Conservation (phyloP, 768 basidiomycete genomes). For the Boletus rubropictus region DNA sequence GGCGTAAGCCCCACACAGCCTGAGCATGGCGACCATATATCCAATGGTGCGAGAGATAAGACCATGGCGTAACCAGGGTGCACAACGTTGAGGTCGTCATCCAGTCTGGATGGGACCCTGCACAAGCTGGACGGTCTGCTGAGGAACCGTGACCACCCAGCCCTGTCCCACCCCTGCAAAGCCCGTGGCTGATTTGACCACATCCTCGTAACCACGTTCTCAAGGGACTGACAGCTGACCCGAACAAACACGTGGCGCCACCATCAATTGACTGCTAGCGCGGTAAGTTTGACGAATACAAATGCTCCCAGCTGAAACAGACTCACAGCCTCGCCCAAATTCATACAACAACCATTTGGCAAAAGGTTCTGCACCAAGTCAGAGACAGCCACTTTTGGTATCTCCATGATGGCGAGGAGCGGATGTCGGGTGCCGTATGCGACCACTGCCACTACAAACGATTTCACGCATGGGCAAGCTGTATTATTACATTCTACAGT, state of each 20-base stretch:
- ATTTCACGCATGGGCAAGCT: too few relatives aligned
- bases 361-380: not conserved
- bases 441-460: too few relatives aligned
- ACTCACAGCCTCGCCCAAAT: constrained; percentile 8
- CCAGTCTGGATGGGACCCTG: not conserved
- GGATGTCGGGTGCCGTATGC: too few relatives aligned
- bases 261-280: not conserved
- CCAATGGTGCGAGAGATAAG: too few relatives aligned
- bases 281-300: constrained; percentile 17
- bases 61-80: too few relatives aligned
- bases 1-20: not conserved
- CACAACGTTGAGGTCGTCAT: too few relatives aligned
- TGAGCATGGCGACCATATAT: not conserved
- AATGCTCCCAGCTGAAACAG: constrained; percentile 8
- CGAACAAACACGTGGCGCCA: constrained; percentile 17
- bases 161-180: constrained; percentile 18
- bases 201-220: constrained; percentile 14
- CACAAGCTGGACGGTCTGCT: not conserved
- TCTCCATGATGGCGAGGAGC: constrained; percentile 3
- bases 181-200: constrained; percentile 18
- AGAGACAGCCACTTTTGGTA: not conserved
- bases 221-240: constrained; percentile 12
- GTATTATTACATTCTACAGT: too few relatives aligned
- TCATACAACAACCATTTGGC: not conserved
- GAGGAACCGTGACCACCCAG: not conserved